Evolutionary conservation across 164 flowering plant genomes (phyloP).

Genomic region (Tetracentron sinense): DNA sequence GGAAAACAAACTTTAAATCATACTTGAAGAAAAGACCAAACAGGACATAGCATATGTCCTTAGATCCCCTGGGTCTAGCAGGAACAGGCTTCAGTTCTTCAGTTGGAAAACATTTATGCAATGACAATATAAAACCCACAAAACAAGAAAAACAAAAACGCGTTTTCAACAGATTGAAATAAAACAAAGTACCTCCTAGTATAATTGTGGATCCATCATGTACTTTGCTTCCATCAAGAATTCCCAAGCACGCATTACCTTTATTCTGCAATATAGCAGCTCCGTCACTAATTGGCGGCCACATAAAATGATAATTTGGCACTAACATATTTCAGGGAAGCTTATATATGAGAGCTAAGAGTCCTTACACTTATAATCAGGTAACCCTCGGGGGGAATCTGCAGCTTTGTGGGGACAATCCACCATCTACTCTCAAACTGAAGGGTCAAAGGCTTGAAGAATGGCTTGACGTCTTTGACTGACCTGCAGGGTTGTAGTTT

Average conservation of each 20-base stretch:
- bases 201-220: constrained; percentile 56
- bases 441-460: constrained; percentile 62
- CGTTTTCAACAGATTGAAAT: too few relatives aligned
- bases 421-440: constrained; percentile 58
- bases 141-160: too few relatives aligned
- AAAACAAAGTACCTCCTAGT: constrained; percentile 60
- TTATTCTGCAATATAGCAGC: constrained; percentile 38
- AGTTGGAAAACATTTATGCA: too few relatives aligned
- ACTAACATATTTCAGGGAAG: background rate
- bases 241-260: constrained; percentile 77
- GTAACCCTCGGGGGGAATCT: constrained; percentile 70
- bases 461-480: constrained; percentile 42
- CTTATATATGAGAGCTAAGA: background rate
- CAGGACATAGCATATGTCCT: too few relatives aligned
- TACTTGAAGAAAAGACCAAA: too few relatives aligned
- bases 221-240: constrained; percentile 68
- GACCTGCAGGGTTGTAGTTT: constrained; percentile 36
- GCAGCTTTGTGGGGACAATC: constrained; percentile 39
- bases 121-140: too few relatives aligned
- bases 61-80: too few relatives aligned
- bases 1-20: too few relatives aligned
- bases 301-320: constrained; percentile 1
- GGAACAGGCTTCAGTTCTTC: too few relatives aligned
- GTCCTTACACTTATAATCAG: constrained; percentile 53
- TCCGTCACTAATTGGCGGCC: background rate